phyloP scores from a whole-genome alignment of 768 basidiomycete species.

The Coprinopsis strossmayeri region DNA sequence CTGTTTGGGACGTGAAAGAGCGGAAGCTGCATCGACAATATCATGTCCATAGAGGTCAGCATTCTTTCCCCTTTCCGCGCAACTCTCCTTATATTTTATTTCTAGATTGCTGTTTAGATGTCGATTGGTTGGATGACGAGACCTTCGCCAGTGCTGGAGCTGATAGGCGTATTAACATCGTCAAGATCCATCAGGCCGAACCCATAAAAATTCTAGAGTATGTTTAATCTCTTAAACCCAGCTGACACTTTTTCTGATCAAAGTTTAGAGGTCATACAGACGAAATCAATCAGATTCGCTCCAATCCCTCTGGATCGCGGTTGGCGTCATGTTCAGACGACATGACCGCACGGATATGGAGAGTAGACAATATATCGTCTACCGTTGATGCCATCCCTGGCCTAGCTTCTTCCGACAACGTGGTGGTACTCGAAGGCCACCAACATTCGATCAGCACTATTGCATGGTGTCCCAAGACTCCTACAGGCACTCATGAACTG shows the following conservation, averaged over 20 bases:
- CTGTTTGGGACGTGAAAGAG: slow-evolving; percentile 70
- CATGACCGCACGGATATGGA: slow-evolving; percentile 71
- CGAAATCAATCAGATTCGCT: slow-evolving; percentile 76
- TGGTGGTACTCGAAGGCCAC: slow-evolving; percentile 56
- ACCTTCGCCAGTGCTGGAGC: slow-evolving; percentile 72
- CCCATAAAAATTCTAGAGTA: slow-evolving; percentile 62
- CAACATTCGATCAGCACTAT: slow-evolving; percentile 57
- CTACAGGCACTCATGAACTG: slow-evolving; percentile 43
- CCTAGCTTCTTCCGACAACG: slow-evolving; percentile 27
- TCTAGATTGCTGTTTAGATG: slow-evolving; percentile 71
- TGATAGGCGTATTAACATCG: slow-evolving; percentile 56
- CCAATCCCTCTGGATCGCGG: slow-evolving; percentile 56
- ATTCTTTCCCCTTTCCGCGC: not conserved
- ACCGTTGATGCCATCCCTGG: slow-evolving; percentile 36
- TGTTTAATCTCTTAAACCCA: slow-evolving; percentile 18
- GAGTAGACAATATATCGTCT: slow-evolving; percentile 41
- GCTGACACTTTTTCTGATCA: slow-evolving; percentile 1
- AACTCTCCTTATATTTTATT: slow-evolving; percentile 3
- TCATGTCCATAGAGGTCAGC: slow-evolving; percentile 55
- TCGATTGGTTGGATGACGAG: slow-evolving; percentile 70
- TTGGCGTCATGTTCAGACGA: slow-evolving; percentile 84
- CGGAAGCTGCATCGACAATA: slow-evolving; percentile 60
- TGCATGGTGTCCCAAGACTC: slow-evolving; percentile 58
- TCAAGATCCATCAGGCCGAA: slow-evolving; percentile 43
- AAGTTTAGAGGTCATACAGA: slow-evolving; percentile 57